Base-by-base conservation (phyloP, 1,139 yeast genomes). In the Candida sanyaensis region DNA sequence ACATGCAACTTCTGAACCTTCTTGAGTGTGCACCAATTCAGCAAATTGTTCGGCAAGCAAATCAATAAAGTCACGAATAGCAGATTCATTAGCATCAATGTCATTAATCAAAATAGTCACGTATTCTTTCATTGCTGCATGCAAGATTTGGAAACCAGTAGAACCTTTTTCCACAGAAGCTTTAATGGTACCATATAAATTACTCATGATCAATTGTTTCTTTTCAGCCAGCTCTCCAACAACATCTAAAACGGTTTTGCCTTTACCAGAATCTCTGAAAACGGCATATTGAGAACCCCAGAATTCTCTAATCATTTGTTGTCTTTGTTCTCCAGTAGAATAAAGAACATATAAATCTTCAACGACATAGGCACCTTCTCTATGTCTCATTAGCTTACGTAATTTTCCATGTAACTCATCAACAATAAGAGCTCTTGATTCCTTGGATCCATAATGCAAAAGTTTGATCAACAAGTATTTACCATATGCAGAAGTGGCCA, bases 281-380 rank as follows among this genome's bases (percentile, higher is more conserved):
- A 90, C 84, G 28, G 97, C 97, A 63, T 86, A 92, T 68, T 90
- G 96, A n/a, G 96, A 81, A 47, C 98, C 98, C 89, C 96, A 93
- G 64, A 93, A 93, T 68, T 93, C 98, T 66, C 96, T 83, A 55
- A 93, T 82, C 86, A 93, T 91, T 69, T 90, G 97, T 47, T 83
- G 81, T 67, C 83, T 88, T 69, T 93, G 98, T 53, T 85, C 89
- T 39, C 86, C 80, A 28, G 91, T 83, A 5, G 97, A 82, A 66
- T 92, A 93, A 55, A 91, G 82, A 28, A 91, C 89, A 65, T 78
- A 93, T 59, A 91, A 78, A 75, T 93, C 99, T 71, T 93, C 98
- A 55, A 92, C 92, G 37, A 93, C 98, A 62, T 93, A 91, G n/a
- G 98, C 98, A 70, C 98, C 99, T 76, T 93, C 98, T 71, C 87